These are phyloP conservation scores for Eutypella sp. DNA, from an alignment of 2,329 filamentous ascomycete genomes.

Conservation along the genomic window DNA sequence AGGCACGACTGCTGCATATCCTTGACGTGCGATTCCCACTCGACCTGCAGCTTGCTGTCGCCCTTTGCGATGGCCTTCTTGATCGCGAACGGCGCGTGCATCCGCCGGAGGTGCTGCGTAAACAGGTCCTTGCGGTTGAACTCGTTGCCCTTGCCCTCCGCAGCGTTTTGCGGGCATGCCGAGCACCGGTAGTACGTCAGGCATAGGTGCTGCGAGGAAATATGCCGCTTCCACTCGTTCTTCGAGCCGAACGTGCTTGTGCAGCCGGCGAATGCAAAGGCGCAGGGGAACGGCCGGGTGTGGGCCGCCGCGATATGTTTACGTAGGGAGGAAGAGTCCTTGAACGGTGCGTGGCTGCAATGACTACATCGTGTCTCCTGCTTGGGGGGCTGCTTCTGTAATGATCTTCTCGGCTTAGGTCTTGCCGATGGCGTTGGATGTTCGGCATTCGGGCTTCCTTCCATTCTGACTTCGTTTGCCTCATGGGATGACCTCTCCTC, in stretches of 20 bases:
- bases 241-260: conserved; percentile 81
- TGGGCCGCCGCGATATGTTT: conserved; percentile 66
- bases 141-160: conserved; percentile 46
- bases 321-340: conserved; percentile 59
- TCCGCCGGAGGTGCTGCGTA: conserved; percentile 86
- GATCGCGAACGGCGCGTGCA: conserved; percentile 74
- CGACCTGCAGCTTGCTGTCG: conserved; percentile 53
- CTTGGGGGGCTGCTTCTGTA: conserved; percentile 44
- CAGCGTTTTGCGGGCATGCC: conserved; percentile 45
- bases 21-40: conserved; percentile 63
- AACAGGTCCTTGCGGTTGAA: conserved; percentile 97
- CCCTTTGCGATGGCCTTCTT: conserved; percentile 52
- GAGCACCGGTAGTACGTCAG: conserved; percentile 62
- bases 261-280: conserved; percentile 81
- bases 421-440: conserved; percentile 32
- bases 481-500: conserved; percentile 40
- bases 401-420: conserved; percentile 41
- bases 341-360: conserved; percentile 61
- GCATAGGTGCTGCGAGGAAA: conserved; percentile 82
- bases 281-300: conserved; percentile 75
- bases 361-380: conserved; percentile 57
- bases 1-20: conserved; percentile 72
- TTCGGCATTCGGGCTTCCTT: conserved; percentile 33
- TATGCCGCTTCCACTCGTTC: conserved; percentile 97
- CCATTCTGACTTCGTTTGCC: conserved; percentile 33